Evolutionary conservation across 108 stramenopile genomes (phyloP).

Genomic region (Skeletonema costatum): DNA sequence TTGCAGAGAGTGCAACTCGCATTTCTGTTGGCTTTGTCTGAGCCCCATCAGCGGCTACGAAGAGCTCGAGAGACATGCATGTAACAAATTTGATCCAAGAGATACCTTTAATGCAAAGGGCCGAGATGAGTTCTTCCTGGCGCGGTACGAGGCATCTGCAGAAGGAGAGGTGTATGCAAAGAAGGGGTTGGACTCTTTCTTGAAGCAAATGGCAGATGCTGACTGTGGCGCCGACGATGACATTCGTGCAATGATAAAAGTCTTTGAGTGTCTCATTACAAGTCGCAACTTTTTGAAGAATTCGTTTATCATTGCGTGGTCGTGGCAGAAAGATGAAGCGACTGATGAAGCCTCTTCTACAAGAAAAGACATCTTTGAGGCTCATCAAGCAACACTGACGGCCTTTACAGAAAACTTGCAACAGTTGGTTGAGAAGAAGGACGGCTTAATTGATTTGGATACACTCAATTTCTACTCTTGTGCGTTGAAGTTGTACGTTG

Average conservation of each 20-base stretch:
- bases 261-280: constrained; percentile 57
- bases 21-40: constrained; percentile 61
- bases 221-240: constrained; percentile 10
- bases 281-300: constrained; percentile 68
- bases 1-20: constrained; percentile 49
- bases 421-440: not conserved
- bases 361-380: not conserved
- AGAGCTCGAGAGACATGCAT: constrained; percentile 18
- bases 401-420: not conserved
- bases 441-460: not conserved
- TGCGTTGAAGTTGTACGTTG: not conserved
- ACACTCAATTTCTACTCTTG: not conserved
- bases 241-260: constrained; percentile 44
- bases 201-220: not conserved
- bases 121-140: constrained; percentile 58
- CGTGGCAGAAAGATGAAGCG: not conserved
- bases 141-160: constrained; percentile 69
- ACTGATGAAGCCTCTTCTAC: not conserved
- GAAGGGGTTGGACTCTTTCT: constrained; percentile 33
- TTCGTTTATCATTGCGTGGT: constrained; percentile 43
- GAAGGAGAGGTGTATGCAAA: constrained; percentile 57
- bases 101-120: constrained; percentile 22
- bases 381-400: not conserved
- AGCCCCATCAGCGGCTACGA: not conserved
- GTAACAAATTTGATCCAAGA: constrained; percentile 57